Conservation (phyloP, 495 filamentous ascomycete genomes). For the Hypoxylon fragiforme region DNA sequence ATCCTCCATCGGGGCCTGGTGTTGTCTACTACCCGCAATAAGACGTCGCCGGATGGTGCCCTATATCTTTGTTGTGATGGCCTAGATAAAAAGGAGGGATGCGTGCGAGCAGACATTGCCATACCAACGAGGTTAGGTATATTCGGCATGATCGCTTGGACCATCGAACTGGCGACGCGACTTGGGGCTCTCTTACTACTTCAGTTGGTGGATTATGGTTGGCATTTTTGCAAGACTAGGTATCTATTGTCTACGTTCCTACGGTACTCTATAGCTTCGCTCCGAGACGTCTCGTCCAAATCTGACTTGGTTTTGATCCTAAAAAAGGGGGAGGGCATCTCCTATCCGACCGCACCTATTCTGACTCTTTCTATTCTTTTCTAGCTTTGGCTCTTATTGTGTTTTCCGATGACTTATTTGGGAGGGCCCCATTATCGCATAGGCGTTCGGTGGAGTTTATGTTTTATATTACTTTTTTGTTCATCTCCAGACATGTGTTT, state of each 20-base stretch:
- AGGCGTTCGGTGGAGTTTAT: constrained; percentile 35
- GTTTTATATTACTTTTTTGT: constrained; percentile 3
- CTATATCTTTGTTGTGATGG: constrained; percentile 10
- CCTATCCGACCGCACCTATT: constrained; percentile 5
- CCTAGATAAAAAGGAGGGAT: constrained; percentile 1
- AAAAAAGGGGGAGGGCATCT: not conserved
- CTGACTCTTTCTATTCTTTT: constrained; percentile 15
- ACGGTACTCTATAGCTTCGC: constrained; percentile 16
- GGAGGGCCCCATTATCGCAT: constrained; percentile 29
- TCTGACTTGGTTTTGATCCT: constrained; percentile 1
- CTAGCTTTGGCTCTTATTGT: constrained; percentile 14
- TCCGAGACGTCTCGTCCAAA: not conserved
- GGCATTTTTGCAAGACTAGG: constrained; percentile 12
- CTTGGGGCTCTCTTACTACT: constrained; percentile 11
- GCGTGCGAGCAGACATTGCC: not conserved
- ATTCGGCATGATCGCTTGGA: constrained; percentile 4
- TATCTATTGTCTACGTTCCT: constrained; percentile 14
- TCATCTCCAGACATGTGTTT: not conserved
- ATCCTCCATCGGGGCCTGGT: constrained; percentile 61
- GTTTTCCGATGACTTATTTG: constrained; percentile 16
- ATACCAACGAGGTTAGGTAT: constrained; percentile 3
- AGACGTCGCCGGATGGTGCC: not conserved
- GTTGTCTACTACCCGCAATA: constrained; percentile 71
- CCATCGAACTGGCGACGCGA: constrained; percentile 11
- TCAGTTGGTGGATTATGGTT: too few relatives aligned